Percentiles rank a stretch among this genome's conserved stretches.
Conservation (phyloP, 2,329 filamentous ascomycete species). For the Dryadomyces sulphureus region DNA sequence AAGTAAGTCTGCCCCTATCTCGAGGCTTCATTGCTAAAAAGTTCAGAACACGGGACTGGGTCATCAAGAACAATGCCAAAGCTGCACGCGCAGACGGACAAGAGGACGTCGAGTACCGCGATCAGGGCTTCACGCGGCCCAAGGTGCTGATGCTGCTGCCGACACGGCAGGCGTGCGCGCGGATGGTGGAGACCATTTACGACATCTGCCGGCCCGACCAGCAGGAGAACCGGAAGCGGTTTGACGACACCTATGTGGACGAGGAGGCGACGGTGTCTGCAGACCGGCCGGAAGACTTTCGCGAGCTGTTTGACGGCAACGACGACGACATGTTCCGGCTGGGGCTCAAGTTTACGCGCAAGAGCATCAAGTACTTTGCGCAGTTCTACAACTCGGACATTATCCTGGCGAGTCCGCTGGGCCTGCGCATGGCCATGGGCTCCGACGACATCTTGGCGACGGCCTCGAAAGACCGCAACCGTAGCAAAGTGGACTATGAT, state of each 20-base stretch:
- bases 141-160: slow-evolving; percentile 86
- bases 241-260: slow-evolving; percentile 67
- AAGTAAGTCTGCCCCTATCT: slow-evolving; percentile 40
- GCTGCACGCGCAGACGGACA: slow-evolving; percentile 51
- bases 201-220: slow-evolving; percentile 69
- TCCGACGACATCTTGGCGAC: slow-evolving; percentile 40
- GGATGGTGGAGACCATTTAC: slow-evolving; percentile 63
- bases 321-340: slow-evolving; percentile 95
- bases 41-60: slow-evolving; percentile 62
- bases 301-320: slow-evolving; percentile 81
- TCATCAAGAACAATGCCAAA: slow-evolving; percentile 83
- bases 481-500: slow-evolving; percentile 54
- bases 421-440: slow-evolving; percentile 79
- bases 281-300: slow-evolving; percentile 74
- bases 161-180: slow-evolving; percentile 72
- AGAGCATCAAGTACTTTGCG: slow-evolving; percentile 87
- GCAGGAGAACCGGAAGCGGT: slow-evolving; percentile 88
- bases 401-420: slow-evolving; percentile 79
- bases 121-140: slow-evolving; percentile 90
- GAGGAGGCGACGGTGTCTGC: slow-evolving; percentile 31
- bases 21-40: slow-evolving; percentile 5
- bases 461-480: slow-evolving; percentile 37
- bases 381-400: slow-evolving; percentile 96
- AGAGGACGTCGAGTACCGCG: slow-evolving; percentile 59
- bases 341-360: slow-evolving; percentile 92